Evolutionary conservation across 768 basidiomycete genomes (phyloP).

Genomic region (Calocybe gangraenosa): DNA sequence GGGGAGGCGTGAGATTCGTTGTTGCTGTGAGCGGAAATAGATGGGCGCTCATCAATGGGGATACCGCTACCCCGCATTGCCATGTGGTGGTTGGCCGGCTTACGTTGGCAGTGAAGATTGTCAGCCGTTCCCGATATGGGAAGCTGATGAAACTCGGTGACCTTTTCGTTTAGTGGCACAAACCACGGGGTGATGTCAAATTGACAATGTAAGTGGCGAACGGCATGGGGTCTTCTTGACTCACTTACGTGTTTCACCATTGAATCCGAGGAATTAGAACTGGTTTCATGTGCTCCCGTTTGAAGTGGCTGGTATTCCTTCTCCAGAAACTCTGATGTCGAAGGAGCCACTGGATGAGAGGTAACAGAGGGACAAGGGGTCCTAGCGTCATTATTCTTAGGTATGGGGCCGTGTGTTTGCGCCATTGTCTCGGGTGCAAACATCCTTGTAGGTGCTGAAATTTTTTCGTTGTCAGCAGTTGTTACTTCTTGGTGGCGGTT

Average conservation of each 20-base stretch:
- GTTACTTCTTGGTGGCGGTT: slow-evolving; percentile 1
- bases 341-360: background rate
- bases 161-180: slow-evolving; percentile 1
- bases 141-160: slow-evolving; percentile 1
- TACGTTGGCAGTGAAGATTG: slow-evolving; percentile 10
- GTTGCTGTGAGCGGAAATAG: slow-evolving; percentile 9
- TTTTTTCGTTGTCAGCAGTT: slow-evolving; percentile 1
- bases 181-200: slow-evolving; percentile 2
- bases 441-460: slow-evolving; percentile 1
- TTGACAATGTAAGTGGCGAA: background rate
- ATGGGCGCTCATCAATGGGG: slow-evolving; percentile 14
- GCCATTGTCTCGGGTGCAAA: slow-evolving; percentile 25
- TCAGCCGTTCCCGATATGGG: slow-evolving; percentile 4
- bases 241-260: background rate
- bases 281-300: too few species aligned
- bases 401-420: slow-evolving; percentile 22
- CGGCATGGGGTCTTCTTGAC: background rate
- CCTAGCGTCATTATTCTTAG: background rate
- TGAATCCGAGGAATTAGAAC: background rate
- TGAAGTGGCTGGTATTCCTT: too few species aligned
- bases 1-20: slow-evolving; percentile 9
- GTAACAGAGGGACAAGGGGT: background rate
- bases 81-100: slow-evolving; percentile 4
- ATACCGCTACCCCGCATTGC: slow-evolving; percentile 4
- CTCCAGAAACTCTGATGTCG: too few species aligned